Percentiles rank a stretch among this genome's conserved stretches.
These are phyloP conservation scores for Petasospora fabianii DNA, from an alignment of 1,139 yeast genomes.

Conservation along the genomic window DNA sequence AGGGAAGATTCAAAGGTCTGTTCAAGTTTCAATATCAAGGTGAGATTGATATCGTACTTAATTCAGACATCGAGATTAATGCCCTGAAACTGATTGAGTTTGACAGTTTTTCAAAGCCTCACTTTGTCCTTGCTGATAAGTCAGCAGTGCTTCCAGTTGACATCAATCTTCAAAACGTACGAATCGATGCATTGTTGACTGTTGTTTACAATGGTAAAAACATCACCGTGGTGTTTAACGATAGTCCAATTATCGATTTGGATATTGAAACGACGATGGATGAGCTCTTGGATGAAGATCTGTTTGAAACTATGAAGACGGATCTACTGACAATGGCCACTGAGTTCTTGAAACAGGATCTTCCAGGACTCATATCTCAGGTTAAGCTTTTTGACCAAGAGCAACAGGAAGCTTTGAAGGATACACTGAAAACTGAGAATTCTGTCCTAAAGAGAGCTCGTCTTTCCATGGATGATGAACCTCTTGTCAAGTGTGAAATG, in stretches of 20 bases:
- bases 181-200: conserved; percentile 21
- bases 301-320: conserved; percentile 19
- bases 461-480: conserved; percentile 3
- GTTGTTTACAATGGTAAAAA: conserved; percentile 23
- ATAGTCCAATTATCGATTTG: conserved; percentile 23
- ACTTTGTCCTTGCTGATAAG: conserved; percentile 21
- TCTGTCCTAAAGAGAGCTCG: neutral
- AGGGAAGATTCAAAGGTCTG: conserved; percentile 20
- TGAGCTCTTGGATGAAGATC: conserved; percentile 25
- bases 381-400: conserved; percentile 15
- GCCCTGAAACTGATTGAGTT: conserved; percentile 23
- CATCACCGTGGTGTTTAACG: conserved; percentile 25
- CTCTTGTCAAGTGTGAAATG: neutral
- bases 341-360: conserved; percentile 21
- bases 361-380: conserved; percentile 23
- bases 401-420: conserved; percentile 1
- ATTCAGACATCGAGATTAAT: conserved; percentile 25
- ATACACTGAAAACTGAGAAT: neutral
- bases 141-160: conserved; percentile 26
- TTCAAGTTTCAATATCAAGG: conserved; percentile 25
- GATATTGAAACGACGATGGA: conserved; percentile 25
- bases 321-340: conserved; percentile 20
- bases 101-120: conserved; percentile 26
- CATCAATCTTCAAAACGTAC: conserved; percentile 16
- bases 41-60: conserved; percentile 15